Conservation (phyloP, 768 basidiomycete species). For the Russula sp. region DNA sequence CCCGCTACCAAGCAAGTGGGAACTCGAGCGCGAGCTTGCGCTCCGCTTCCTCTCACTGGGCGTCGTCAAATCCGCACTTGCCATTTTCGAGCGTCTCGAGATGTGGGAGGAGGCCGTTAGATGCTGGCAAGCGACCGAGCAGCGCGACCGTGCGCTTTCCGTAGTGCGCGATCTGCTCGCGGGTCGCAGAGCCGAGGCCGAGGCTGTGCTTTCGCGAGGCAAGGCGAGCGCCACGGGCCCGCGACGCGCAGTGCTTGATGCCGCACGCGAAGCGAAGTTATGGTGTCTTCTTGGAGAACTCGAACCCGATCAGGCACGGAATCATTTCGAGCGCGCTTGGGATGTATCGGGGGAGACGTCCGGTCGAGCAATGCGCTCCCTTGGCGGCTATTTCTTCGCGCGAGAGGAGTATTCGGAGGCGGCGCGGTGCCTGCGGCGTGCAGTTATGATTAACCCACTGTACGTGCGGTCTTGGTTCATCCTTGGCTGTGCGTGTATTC, state of each 20-base stretch:
- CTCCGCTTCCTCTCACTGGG: slow-evolving; percentile 79
- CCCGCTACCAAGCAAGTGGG: slow-evolving; percentile 87
- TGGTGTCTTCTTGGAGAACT: slow-evolving; percentile 96
- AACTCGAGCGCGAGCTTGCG: slow-evolving; percentile 89
- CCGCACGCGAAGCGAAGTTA: slow-evolving; percentile 79
- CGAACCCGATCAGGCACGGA: slow-evolving; percentile 62
- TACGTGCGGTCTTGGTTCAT: slow-evolving; percentile 91
- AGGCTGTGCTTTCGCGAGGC: slow-evolving; percentile 59
- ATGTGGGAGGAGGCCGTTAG: slow-evolving; percentile 98
- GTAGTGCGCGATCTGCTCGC: slow-evolving; percentile 85
- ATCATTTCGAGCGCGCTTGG: slow-evolving; percentile 87
- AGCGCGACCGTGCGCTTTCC: slow-evolving; percentile 68
- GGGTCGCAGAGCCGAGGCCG: slow-evolving; percentile 81
- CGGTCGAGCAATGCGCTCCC: slow-evolving; percentile 85
- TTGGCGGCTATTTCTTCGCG: slow-evolving; percentile 82
- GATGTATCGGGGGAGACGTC: slow-evolving; percentile 72
- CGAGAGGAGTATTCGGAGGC: slow-evolving; percentile 61
- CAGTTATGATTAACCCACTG: slow-evolving; percentile 87
- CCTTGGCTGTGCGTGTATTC: slow-evolving; percentile 86
- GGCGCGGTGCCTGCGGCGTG: slow-evolving; percentile 62
- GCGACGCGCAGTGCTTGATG: slow-evolving; percentile 51
- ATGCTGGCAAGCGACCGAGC: slow-evolving; percentile 82
- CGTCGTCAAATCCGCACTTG: slow-evolving; percentile 84
- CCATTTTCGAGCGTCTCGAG: slow-evolving; percentile 90
- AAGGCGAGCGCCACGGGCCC: slow-evolving; percentile 45